These are phyloP conservation scores for Lipomyces spencermartinsiae DNA, from an alignment of 805 yeast genomes.

Conservation along the genomic window DNA sequence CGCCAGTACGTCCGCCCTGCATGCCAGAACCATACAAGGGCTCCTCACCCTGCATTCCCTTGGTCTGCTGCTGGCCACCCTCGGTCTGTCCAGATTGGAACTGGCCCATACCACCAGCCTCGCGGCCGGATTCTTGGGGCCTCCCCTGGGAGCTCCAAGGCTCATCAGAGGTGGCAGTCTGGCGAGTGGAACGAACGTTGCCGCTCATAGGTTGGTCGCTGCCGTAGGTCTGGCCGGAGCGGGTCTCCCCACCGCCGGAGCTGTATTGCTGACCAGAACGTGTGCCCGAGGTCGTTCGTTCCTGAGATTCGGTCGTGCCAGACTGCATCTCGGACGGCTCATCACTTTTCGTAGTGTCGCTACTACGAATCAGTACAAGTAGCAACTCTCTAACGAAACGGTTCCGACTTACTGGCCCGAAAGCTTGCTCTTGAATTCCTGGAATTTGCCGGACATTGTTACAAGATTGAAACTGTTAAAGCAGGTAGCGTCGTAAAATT, in stretches of 20 bases:
- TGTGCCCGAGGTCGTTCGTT: slow-evolving; percentile 4
- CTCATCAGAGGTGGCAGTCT: slow-evolving; percentile 1
- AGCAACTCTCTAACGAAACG: not conserved
- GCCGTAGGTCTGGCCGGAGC: slow-evolving; percentile 26
- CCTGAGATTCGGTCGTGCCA: not conserved
- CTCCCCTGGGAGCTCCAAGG: not conserved
- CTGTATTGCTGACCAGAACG: slow-evolving; percentile 8
- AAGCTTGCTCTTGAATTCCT: slow-evolving; percentile 24
- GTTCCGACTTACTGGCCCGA: slow-evolving; percentile 19
- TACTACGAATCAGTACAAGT: not conserved
- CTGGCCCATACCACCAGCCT: not conserved
- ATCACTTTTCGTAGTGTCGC: not conserved
- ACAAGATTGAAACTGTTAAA: not conserved
- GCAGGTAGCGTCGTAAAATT: not conserved
- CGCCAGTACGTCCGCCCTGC: not conserved
- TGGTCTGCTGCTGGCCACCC: not conserved
- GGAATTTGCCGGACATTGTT: slow-evolving; percentile 21
- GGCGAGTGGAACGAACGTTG: not conserved
- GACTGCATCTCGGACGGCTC: not conserved
- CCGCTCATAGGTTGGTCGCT: not conserved
- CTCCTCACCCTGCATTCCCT: not conserved
- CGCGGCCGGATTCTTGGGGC: not conserved
- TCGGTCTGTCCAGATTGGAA: no score
- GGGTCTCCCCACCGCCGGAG: slow-evolving; percentile 13
- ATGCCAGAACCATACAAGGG: not conserved